phyloP scores from a whole-genome alignment of 768 basidiomycete genomes.

The Agrocybe praecox region DNA sequence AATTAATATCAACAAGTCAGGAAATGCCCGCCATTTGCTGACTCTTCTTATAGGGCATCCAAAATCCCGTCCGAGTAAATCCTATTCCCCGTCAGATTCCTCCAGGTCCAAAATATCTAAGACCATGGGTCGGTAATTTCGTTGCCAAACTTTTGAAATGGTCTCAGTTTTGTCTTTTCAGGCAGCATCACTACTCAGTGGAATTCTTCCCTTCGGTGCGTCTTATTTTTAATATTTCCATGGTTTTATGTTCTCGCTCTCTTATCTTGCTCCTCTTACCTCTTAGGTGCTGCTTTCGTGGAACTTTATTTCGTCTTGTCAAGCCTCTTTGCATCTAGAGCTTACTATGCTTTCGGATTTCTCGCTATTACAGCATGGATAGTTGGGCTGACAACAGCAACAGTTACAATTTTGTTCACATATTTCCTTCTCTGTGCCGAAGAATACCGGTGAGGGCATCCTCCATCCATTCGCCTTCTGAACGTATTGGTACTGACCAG shows the following conservation, averaged over 20 bases:
- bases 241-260: not conserved
- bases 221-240: not conserved
- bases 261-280: not conserved
- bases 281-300: conserved; percentile 86
- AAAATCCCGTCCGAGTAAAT: conserved; percentile 88
- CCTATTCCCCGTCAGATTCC: conserved; percentile 97
- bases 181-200: conserved; percentile 81
- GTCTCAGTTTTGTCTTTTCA: conserved; percentile 18
- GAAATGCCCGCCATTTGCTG: not conserved
- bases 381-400: conserved; percentile 86
- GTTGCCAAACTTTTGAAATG: not conserved
- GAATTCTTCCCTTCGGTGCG: conserved; percentile 88
- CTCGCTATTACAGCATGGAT: conserved; percentile 84
- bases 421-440: conserved; percentile 95
- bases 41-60: conserved; percentile 50
- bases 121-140: conserved; percentile 61
- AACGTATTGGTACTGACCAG: not conserved
- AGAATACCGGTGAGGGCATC: conserved; percentile 73
- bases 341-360: conserved; percentile 97
- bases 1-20: not conserved
- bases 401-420: conserved; percentile 85
- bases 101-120: conserved; percentile 80
- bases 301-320: conserved; percentile 93
- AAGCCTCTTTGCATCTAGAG: conserved; percentile 87
- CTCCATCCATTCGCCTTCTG: not conserved